Evolutionary conservation across 345 rosid genomes (phyloP).

Genomic region (Anastatica hierochuntica): DNA sequence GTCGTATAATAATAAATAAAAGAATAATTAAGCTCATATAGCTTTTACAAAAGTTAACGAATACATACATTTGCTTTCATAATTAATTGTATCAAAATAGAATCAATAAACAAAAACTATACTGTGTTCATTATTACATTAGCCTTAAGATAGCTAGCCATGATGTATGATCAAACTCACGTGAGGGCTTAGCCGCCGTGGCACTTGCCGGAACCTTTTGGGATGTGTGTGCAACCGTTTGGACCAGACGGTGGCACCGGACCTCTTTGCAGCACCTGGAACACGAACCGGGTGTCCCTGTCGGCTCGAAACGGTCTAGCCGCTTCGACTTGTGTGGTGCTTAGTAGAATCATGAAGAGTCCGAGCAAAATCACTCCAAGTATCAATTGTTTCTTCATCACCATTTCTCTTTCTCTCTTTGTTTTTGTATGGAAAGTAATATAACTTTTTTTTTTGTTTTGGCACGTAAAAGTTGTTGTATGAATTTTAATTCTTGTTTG

Average conservation of each 20-base stretch:
- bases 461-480: constrained; percentile 10
- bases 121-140: neutral
- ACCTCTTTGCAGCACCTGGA: constrained; percentile 22
- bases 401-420: neutral
- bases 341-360: constrained; percentile 7
- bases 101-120: constrained; percentile 1
- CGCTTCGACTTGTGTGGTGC: constrained; percentile 17
- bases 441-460: neutral
- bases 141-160: too few relatives aligned
- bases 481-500: constrained; percentile 16
- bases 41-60: constrained; percentile 4
- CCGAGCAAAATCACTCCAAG: constrained; percentile 11
- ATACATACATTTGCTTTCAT: constrained; percentile 18
- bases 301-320: constrained; percentile 16
- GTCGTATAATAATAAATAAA: too few relatives aligned
- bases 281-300: constrained; percentile 15
- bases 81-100: neutral
- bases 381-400: constrained; percentile 22
- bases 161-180: too few relatives aligned
- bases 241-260: neutral
- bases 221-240: constrained; percentile 14
- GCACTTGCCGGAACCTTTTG: constrained; percentile 13
- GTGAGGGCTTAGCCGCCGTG: neutral
- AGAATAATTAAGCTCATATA: constrained; percentile 11
- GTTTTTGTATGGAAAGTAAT: neutral